These are phyloP conservation scores for Colletotrichum echinochloae DNA, from an alignment of 2,329 filamentous ascomycete species.

Conservation along the genomic window DNA sequence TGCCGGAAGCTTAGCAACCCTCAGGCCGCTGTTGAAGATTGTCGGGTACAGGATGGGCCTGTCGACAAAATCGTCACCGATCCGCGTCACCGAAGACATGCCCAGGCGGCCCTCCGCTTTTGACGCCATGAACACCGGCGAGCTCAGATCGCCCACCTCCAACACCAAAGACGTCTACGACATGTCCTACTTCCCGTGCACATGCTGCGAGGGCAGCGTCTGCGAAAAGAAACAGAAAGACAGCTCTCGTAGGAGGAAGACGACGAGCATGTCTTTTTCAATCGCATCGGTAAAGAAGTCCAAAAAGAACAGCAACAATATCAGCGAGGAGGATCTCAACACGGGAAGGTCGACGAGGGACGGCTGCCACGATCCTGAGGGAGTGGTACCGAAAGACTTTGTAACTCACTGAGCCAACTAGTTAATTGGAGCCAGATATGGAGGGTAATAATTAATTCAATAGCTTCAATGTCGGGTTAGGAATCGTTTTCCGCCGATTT, in stretches of 20 bases:
- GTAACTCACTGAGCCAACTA: not conserved
- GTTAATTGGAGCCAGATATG: too few species aligned
- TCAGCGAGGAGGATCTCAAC: constrained; percentile 31
- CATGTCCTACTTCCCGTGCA: constrained; percentile 16
- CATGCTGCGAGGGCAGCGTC: constrained; percentile 16
- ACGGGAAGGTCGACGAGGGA: constrained; percentile 6
- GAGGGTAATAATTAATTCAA: not conserved
- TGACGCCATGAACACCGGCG: not conserved
- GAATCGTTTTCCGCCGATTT: not conserved
- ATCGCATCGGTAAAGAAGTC: not conserved
- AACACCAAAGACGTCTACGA: constrained; percentile 3
- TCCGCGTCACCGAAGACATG: constrained; percentile 19
- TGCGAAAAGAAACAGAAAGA: constrained; percentile 22
- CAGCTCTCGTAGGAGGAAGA: constrained; percentile 4
- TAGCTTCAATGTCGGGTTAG: not conserved
- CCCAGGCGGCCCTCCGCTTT: constrained; percentile 12
- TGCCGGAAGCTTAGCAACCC: constrained; percentile 60
- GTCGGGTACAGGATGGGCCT: constrained; percentile 50
- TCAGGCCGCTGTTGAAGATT: constrained; percentile 57
- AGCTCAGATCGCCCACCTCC: not conserved
- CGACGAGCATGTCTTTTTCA: constrained; percentile 6
- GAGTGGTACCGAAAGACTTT: constrained; percentile 8
- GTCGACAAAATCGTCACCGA: constrained; percentile 12
- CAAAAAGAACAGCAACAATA: constrained; percentile 13
- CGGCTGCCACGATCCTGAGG: constrained; percentile 8